phyloP scores from a whole-genome alignment of 2,329 filamentous ascomycete genomes.

The Aspergillus luchuensis region DNA sequence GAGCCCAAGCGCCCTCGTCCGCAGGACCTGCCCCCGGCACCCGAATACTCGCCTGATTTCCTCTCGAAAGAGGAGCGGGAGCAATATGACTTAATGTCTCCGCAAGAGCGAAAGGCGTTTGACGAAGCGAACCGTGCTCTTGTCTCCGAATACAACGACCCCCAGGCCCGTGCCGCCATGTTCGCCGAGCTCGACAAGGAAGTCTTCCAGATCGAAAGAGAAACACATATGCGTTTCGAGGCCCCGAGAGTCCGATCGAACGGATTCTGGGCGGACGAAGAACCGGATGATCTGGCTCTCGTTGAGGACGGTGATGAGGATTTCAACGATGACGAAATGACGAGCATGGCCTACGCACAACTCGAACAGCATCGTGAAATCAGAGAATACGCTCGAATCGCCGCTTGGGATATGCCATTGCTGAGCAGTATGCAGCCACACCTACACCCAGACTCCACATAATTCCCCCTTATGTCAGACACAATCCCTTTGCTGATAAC shows the following conservation, averaged over 20 bases:
- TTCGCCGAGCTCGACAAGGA: conserved; percentile 37
- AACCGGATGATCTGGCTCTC: conserved; percentile 46
- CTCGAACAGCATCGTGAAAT: conserved; percentile 85
- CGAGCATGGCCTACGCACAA: conserved; percentile 78
- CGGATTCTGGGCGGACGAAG: conserved; percentile 50
- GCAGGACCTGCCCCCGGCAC: conserved; percentile 32
- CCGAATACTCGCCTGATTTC: conserved; percentile 41
- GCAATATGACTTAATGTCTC: conserved; percentile 43
- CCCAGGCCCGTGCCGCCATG: conserved; percentile 28
- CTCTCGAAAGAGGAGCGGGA: conserved; percentile 37
- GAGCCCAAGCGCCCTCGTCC: conserved; percentile 31
- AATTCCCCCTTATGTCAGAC: background rate
- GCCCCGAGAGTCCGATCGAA: conserved; percentile 25
- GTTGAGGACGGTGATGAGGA: conserved; percentile 59
- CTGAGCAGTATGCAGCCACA: conserved; percentile 69
- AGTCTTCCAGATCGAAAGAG: conserved; percentile 36
- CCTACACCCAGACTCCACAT: conserved; percentile 14
- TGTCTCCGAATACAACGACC: conserved; percentile 43
- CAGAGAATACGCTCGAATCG: conserved; percentile 81
- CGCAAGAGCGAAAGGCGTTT: conserved; percentile 40
- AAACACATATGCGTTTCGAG: conserved; percentile 33
- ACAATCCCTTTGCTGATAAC: background rate
- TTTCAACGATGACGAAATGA: conserved; percentile 76
- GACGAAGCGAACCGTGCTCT: conserved; percentile 38
- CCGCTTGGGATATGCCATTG: conserved; percentile 94